Evolutionary conservation across 352 stramenopile species (phyloP).

Genomic region (Phytopythium oedochilum): DNA sequence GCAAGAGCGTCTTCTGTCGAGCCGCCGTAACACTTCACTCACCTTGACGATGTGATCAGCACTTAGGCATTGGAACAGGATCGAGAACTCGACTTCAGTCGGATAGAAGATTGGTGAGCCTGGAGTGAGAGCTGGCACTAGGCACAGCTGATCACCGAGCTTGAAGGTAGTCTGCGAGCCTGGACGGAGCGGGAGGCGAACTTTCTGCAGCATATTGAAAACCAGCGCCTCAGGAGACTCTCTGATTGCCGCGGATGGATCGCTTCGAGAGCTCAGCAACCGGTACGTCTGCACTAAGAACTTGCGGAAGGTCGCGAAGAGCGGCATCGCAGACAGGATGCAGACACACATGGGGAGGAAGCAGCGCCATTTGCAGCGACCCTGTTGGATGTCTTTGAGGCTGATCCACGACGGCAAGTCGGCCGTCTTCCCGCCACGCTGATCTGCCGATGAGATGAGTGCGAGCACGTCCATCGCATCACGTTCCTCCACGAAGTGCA

Average conservation of each 20-base stretch:
- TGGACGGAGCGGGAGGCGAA: slow-evolving; percentile 27
- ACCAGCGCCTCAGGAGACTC: slow-evolving; percentile 33
- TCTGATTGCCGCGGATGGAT: not conserved
- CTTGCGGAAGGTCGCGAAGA: slow-evolving; percentile 51
- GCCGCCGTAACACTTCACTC: not conserved
- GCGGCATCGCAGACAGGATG: slow-evolving; percentile 44
- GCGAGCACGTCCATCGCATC: slow-evolving; percentile 56
- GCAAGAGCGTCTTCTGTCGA: not conserved
- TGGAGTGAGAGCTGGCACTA: slow-evolving; percentile 25
- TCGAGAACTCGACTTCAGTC: slow-evolving; percentile 59
- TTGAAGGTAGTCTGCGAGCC: slow-evolving; percentile 30
- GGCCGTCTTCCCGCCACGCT: slow-evolving; percentile 22
- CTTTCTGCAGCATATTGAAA: slow-evolving; percentile 48
- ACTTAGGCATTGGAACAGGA: slow-evolving; percentile 66
- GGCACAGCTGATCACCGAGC: slow-evolving; percentile 24
- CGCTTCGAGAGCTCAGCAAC: slow-evolving; percentile 21
- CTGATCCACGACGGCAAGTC: slow-evolving; percentile 62
- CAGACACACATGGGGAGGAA: slow-evolving; percentile 66
- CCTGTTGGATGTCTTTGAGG: slow-evolving; percentile 64
- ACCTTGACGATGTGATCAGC: slow-evolving; percentile 69
- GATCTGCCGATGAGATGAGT: slow-evolving; percentile 42
- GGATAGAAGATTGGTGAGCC: slow-evolving; percentile 33
- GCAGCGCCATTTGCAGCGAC: slow-evolving; percentile 41
- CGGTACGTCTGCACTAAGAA: slow-evolving; percentile 47
- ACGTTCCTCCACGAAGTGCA: slow-evolving; percentile 65